These are phyloP conservation scores for Trichoderma cornu-damae DNA, from an alignment of 2,329 filamentous ascomycete species.

Conservation along the genomic window DNA sequence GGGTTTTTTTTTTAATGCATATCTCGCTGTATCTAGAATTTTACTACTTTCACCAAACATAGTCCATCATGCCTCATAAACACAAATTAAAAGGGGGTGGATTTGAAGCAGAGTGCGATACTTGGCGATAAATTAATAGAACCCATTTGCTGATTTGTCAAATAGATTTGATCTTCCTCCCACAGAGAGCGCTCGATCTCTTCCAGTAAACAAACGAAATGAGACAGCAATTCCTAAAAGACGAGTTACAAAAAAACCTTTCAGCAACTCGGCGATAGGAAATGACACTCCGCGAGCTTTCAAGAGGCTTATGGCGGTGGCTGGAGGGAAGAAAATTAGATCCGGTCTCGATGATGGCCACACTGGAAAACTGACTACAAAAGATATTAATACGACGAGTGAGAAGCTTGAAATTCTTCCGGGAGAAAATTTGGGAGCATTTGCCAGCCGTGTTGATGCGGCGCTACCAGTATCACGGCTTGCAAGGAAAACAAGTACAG, in stretches of 20 bases:
- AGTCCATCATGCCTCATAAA: slow-evolving; percentile 13
- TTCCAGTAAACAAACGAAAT: slow-evolving; percentile 38
- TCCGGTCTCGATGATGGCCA: slow-evolving; percentile 66
- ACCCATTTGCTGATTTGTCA: slow-evolving; percentile 3
- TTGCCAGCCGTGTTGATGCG: slow-evolving; percentile 75
- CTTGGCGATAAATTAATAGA: neutral
- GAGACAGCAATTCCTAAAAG: slow-evolving; percentile 29
- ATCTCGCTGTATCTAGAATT: neutral
- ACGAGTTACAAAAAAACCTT: slow-evolving; percentile 40
- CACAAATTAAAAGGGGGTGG: slow-evolving; percentile 57
- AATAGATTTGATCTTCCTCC: slow-evolving; percentile 48
- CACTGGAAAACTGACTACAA: slow-evolving; percentile 24
- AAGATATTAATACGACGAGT: slow-evolving; percentile 24
- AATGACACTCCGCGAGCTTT: slow-evolving; percentile 90
- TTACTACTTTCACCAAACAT: neutral
- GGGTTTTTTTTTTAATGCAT: too few species aligned
- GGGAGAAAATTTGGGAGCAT: slow-evolving; percentile 78
- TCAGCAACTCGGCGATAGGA: slow-evolving; percentile 43
- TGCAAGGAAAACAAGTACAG: slow-evolving; percentile 49
- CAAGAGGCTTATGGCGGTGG: slow-evolving; percentile 73
- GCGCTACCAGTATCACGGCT: slow-evolving; percentile 72
- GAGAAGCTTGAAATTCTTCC: slow-evolving; percentile 67
- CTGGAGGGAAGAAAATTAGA: slow-evolving; percentile 53
- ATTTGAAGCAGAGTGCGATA: slow-evolving; percentile 43
- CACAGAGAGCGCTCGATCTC: slow-evolving; percentile 44